Base-by-base conservation (phyloP, 345 rosid genomes). In the Populus pruinosa region DNA sequence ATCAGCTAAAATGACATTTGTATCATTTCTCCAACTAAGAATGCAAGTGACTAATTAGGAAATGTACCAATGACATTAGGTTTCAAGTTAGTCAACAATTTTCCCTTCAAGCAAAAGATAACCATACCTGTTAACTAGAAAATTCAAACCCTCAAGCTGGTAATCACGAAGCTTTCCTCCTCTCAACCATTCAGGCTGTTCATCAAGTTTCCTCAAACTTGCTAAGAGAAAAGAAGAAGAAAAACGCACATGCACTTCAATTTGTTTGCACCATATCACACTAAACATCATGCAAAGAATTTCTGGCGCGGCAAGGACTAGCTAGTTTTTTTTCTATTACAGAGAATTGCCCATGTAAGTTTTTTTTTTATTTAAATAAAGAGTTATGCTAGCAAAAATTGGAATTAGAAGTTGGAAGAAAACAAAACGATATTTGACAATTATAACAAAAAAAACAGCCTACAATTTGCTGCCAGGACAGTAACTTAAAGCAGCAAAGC, bases 1-100 rank as follows among this genome's bases (percentile, higher is more conserved):
- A 83, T 96, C 98, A 79, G 99, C 99, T 86, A 96, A 89, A 83
- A 96, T 96, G 81, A 96, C 99, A 88, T 96, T 96, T n/a, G 99
- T 96, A 84, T 94, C 97, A 84, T 94, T 94, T 85, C 95, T 90
- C 99, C 99, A 96, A 85, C 99, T 96, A 92, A 65, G 67, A 79
- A 70, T 43, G 66, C 68, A 73, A 77, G 69, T 77, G 50, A 70
- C 17, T 39, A 70, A 66, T 63, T 73, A 74, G 55, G 67, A 75
- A 33, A 71, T 75, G 49, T 49, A 70, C 41, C 44, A 76, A 68
- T 10, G 11, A 23, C 55, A 59, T 21, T 70, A 38, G 5, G 39
- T 35, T 10, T 23, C 16, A 47, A 36, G 63, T n/a, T 59, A n/a
- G 36, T n/a, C 47, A 43, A 20, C 5, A 21, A 69, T 55, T 31